Base-by-base conservation (phyloP, 345 rosid species). In the Rhodamnia rubescens region DNA sequence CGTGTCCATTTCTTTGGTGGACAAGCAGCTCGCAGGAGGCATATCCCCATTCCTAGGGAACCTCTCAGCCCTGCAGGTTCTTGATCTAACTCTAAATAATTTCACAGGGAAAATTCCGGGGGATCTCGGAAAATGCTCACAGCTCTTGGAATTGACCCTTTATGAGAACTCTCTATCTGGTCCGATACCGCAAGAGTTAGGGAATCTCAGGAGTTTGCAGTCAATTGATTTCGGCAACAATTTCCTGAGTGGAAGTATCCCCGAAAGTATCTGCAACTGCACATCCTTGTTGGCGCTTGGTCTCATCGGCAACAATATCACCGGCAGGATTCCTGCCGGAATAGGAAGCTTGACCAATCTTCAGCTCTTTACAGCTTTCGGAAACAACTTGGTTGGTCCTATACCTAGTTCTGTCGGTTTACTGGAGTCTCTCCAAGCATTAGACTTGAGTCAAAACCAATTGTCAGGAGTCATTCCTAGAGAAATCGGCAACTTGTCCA, bases 21-120 rank as follows among this genome's bases (percentile, higher is more conserved):
- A 92, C 56, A 92, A 85, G 92, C 96, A 93, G 92, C 96, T 96
- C 85, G 59, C 74, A 81, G 99, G 99, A 74, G 80, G 81, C 87
- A 86, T 96, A 55, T 92, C 98, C 83, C 93, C 99, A 13, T 90
- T 88, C 82, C 87, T 94, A 6, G 91, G 94, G 51, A 95, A 95
- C 89, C 90, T 95, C 82, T 93, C 98, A n/a, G 84, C 89, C 81
- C 96, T 95, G 88, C 98, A 94, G 94, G 96, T 95, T 93, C 98
- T 96, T 87, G 98, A 96, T 89, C 90, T 95, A 83, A 88, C 93
- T 89, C 90, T 88, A 26, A 95, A 96, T 87, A 85, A 81, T 20
- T 92, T 96, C 83, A 86, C 92, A 1, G 94, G 96, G 2, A 42
- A 88, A 36, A 92, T 96, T 84, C 99, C 99, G 8, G 78, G 85